Conservation (phyloP, 768 basidiomycete genomes). For the Pleurotus platypus region DNA sequence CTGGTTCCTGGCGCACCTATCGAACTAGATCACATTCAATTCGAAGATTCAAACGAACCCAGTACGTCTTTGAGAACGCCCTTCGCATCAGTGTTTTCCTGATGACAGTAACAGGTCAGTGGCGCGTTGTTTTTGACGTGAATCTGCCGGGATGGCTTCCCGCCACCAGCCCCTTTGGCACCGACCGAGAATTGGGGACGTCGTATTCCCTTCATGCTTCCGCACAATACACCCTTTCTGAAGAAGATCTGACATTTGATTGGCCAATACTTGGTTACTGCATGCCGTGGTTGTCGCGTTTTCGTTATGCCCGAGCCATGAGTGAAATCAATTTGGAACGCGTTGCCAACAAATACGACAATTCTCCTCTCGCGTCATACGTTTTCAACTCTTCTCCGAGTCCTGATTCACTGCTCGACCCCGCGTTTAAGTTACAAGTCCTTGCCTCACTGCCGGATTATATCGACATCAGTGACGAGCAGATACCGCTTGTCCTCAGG, state of each 20-base stretch:
- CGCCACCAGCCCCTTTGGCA: conserved; percentile 45
- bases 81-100: conserved; percentile 1
- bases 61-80: conserved; percentile 29
- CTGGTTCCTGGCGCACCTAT: conserved; percentile 51
- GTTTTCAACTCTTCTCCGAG: conserved; percentile 36
- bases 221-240: conserved; percentile 51
- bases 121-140: conserved; percentile 80
- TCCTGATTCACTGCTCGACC: conserved; percentile 7
- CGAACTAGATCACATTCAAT: conserved; percentile 62
- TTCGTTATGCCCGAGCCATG: conserved; percentile 35
- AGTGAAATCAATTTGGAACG: conserved; percentile 50
- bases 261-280: conserved; percentile 56
- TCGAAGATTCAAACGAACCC: conserved; percentile 50
- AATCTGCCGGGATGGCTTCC: conserved; percentile 92
- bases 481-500: conserved; percentile 54
- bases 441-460: conserved; percentile 60
- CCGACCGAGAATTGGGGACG: conserved; percentile 47
- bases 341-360: conserved; percentile 37
- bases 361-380: conserved; percentile 19
- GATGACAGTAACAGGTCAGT: conserved; percentile 32
- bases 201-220: conserved; percentile 67
- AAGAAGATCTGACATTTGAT: conserved; percentile 31
- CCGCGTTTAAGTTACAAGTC: conserved; percentile 63
- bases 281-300: conserved; percentile 47
- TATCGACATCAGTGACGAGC: conserved; percentile 40